Base-by-base conservation (phyloP, 495 filamentous ascomycete genomes). In the Cercophora newfieldiana region DNA sequence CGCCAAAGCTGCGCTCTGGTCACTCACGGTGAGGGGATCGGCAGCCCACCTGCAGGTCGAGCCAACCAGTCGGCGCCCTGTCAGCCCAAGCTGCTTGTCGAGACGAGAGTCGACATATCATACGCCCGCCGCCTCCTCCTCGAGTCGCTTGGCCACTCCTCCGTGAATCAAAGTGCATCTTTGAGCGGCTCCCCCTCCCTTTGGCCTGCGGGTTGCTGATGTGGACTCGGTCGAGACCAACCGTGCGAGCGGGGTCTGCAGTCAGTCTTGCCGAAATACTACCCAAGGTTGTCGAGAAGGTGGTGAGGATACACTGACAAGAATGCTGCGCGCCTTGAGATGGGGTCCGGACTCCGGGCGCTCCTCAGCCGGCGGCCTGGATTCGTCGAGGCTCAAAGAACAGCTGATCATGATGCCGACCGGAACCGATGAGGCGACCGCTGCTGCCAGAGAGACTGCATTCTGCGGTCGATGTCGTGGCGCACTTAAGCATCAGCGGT, bases 221-320 rank as follows among this genome's bases (percentile, higher is more conserved):
- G 55, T 58, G 28, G 55, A 26, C 55, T 10, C 26, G 29, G 55
- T 58, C 55, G 26, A 58, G 55, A 29, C 26, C 55, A 58, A 33
- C 55, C 55, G 55, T 30, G 24, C 22, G 55, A 28, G 55, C 55
- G 55, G 55, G 55, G 55, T 58, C 55, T 58, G 55, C 55, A 58
- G 12, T 12, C 14, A 31, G 16, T 18, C 55, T 58, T 10, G 25
- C 26, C 18, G 29, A 29, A 58, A 58, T 58, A 14, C 55, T 30
- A 58, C 55, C 55, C 55, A 29, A 58, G 26, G 14, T 56, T 26
- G 12, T 56, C 26, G 12, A 28, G 55, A 58, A 26, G 26, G 18
- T 58, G 55, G 29, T 56, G 26, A 58, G 14, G 18, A 24, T n/a
- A 54, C 21, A 7, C 50, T 25, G 50, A 25, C 19, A 8, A 26